Conservation (phyloP, 768 basidiomycete genomes). For the Tephrocybe sp. region DNA sequence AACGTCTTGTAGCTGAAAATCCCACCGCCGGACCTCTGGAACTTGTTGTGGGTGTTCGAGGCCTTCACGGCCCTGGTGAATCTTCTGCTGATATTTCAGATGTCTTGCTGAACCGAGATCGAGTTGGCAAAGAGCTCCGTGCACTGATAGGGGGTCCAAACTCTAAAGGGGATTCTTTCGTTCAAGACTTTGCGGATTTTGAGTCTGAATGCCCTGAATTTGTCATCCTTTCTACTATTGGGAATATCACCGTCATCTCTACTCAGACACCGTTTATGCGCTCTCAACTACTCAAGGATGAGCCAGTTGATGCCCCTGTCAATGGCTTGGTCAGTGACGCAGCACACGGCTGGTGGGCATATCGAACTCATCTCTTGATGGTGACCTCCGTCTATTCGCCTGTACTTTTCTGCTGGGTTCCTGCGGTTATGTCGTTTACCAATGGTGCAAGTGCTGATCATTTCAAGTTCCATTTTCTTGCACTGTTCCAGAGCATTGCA, state of each 20-base stretch:
- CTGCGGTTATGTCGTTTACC: slow-evolving; percentile 30
- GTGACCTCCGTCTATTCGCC: slow-evolving; percentile 29
- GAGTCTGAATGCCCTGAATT: slow-evolving; percentile 18
- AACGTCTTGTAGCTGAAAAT: background rate
- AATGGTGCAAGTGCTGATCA: slow-evolving; percentile 33
- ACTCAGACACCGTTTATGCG: slow-evolving; percentile 30
- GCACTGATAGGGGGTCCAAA: background rate
- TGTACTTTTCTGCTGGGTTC: slow-evolving; percentile 30
- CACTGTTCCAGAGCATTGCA: slow-evolving; percentile 28
- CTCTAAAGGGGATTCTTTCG: slow-evolving; percentile 13
- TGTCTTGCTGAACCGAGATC: slow-evolving; percentile 10
- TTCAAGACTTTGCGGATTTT: slow-evolving; percentile 15
- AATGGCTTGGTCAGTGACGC: slow-evolving; percentile 36
- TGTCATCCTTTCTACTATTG: slow-evolving; percentile 17
- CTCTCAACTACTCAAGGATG: slow-evolving; percentile 24
- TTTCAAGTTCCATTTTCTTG: slow-evolving; percentile 30
- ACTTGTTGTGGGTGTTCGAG: slow-evolving; percentile 16
- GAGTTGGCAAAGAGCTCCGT: slow-evolving; percentile 9
- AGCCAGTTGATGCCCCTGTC: slow-evolving; percentile 13
- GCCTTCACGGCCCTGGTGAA: slow-evolving; percentile 14
- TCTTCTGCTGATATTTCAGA: slow-evolving; percentile 19
- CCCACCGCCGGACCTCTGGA: slow-evolving; percentile 13
- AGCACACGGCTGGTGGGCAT: slow-evolving; percentile 34
- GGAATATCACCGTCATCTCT: slow-evolving; percentile 23
- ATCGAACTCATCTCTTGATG: slow-evolving; percentile 22